A percentile compares a stretch with the other conserved stretches of the same genome.
phyloP scores from a whole-genome alignment of 2,329 filamentous ascomycete genomes.

The Coleophoma cylindrospora region DNA sequence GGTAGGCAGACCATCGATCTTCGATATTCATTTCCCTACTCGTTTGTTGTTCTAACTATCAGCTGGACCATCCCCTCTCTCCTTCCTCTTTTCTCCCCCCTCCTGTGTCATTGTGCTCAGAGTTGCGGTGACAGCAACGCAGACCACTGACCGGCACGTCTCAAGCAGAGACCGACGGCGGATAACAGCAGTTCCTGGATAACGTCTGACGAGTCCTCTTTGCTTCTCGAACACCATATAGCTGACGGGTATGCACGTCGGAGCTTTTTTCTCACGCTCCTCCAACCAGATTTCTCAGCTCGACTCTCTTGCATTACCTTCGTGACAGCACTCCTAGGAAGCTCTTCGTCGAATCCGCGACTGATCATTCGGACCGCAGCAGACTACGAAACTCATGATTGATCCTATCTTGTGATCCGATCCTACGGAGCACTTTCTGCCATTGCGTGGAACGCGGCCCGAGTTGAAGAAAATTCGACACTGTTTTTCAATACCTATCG shows the following conservation, averaged over 20 bases:
- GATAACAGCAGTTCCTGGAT: background rate
- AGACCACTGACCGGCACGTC: background rate
- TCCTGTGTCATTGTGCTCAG: background rate
- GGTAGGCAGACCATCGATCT: background rate
- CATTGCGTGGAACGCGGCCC: no score
- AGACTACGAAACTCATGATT: background rate
- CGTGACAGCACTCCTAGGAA: no score
- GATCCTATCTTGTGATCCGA: background rate
- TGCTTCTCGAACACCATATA: background rate
- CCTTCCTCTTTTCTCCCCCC: background rate
- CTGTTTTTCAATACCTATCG: no score
- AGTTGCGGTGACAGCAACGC: background rate
- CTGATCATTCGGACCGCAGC: background rate
- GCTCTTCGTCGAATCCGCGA: background rate
- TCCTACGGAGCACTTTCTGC: no score
- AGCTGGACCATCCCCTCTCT: no score
- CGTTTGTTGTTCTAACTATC: background rate
- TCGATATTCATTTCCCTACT: background rate
- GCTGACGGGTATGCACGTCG: background rate
- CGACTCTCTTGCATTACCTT: background rate
- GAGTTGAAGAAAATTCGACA: no score
- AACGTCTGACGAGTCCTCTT: background rate
- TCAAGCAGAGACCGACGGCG: background rate
- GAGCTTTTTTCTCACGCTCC: background rate
- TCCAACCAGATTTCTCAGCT: background rate